Evolutionary conservation across 2,329 filamentous ascomycete species (phyloP), one percentile per base, ranked within the genome.

Genomic region (Proliferodiscus dingleyae): DNA sequence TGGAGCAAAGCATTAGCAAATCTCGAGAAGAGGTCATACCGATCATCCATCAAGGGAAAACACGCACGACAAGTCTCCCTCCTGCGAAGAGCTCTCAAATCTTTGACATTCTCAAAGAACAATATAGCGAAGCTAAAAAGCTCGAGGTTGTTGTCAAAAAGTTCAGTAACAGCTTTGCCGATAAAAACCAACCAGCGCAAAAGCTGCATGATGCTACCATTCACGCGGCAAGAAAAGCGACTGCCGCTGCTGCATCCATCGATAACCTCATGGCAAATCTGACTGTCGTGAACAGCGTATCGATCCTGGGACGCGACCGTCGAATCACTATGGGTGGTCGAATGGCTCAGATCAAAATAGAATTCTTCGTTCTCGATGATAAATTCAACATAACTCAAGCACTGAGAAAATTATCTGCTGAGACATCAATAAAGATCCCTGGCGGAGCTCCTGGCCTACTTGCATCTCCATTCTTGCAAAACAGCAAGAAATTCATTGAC

Each of bases 201-300:
- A 69, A 66, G 41, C 65, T 71, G 11, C 60, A 68, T 23, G 61
- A 69, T 36, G 66, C 68, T 10, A 64, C 53, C 1, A 22, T 65
- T 5, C 50, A 62, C n/a, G 36, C 49, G 34, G 52, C 55, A 5
- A 51, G 33, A 49, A 41, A 52, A 24, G 37, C 19, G 40, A 10
- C 41, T 36, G 21, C 5, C 4, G 13, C 2, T 30, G 23, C 7
- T 34, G 32, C 29, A 9, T 28, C 26, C 26, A 37, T 64, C 6
- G 59, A 60, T 22, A 39, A 41, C 8, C 28, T 37, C 3, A 29
- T 63, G 26, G 46, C 48, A 23, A 43, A 39, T 22, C 41, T 66
- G 22, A 52, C 33, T 1, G 30, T 65, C 22, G 13, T 53, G 13
- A 43, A 57, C 21, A 21, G 48, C 36, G 44, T 49, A 23, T 40